phyloP scores from a whole-genome alignment of 352 stramenopile species.

The Pythium folliculosum region DNA sequence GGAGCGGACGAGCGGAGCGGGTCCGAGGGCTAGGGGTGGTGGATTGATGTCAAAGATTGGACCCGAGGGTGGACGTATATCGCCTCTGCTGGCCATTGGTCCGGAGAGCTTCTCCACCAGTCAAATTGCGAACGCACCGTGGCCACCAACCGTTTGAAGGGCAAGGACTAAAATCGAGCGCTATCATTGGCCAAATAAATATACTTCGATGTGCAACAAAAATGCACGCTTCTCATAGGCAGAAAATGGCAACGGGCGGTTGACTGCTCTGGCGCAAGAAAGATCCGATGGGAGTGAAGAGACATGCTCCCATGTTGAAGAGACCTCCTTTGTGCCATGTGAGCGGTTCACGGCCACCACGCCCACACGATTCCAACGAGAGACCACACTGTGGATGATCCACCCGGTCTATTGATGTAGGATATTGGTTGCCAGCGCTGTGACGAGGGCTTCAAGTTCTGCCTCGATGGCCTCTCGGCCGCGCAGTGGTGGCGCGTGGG shows the following conservation, averaged over 20 bases:
- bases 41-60: constrained; percentile 28
- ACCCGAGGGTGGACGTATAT: constrained; percentile 3
- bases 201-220: neutral
- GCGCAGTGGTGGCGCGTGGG: neutral
- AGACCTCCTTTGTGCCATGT: neutral
- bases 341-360: too few species aligned
- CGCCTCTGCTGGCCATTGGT: constrained; percentile 19
- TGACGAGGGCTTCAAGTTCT: constrained; percentile 38
- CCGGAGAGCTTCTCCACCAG: constrained; percentile 26
- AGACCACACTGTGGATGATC: too few species aligned
- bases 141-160: constrained; percentile 30
- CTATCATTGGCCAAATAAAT: constrained; percentile 13
- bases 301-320: constrained; percentile 28
- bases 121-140: constrained; percentile 25
- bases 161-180: constrained; percentile 5
- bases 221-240: neutral
- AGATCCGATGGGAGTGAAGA: constrained; percentile 25
- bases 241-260: constrained; percentile 3
- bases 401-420: constrained; percentile 3
- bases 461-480: constrained; percentile 35
- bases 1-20: constrained; percentile 19
- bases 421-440: constrained; percentile 8
- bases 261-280: constrained; percentile 10
- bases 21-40: constrained; percentile 21
- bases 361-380: neutral